phyloP scores from a whole-genome alignment of 2,329 filamentous ascomycete species.

The Orbilia ellipsospora region DNA sequence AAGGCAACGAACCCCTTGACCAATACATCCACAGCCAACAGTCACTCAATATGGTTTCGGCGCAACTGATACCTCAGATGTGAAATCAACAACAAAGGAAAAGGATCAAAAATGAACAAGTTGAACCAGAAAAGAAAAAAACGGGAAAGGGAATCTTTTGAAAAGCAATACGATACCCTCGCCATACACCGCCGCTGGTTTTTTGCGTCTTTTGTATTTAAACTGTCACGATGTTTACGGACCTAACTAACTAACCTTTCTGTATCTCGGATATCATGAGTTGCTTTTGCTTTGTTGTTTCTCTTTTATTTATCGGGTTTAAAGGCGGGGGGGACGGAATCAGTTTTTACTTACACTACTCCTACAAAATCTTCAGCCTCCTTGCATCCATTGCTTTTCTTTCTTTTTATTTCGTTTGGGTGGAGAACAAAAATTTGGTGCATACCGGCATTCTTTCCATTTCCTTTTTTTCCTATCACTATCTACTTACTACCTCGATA shows the following conservation, averaged over 20 bases:
- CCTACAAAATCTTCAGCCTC: constrained; percentile 21
- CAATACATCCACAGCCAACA: constrained; percentile 48
- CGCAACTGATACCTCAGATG: constrained; percentile 56
- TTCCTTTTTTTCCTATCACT: not conserved
- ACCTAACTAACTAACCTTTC: constrained; percentile 17
- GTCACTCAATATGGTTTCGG: constrained; percentile 49
- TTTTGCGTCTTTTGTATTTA: constrained; percentile 52
- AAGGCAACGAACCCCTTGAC: constrained; percentile 68
- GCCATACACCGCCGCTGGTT: not conserved
- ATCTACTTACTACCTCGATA: constrained; percentile 36
- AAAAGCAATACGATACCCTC: constrained; percentile 7
- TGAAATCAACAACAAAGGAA: constrained; percentile 34
- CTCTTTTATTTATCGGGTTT: constrained; percentile 18
- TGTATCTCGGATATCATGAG: constrained; percentile 40
- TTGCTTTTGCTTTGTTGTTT: constrained; percentile 37
- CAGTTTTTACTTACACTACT: constrained; percentile 1
- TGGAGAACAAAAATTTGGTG: constrained; percentile 44
- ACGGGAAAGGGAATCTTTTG: not conserved
- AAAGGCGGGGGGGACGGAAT: constrained; percentile 12
- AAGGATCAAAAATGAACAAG: constrained; percentile 10
- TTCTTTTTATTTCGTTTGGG: constrained; percentile 28
- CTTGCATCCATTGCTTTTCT: constrained; percentile 33
- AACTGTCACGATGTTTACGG: constrained; percentile 55
- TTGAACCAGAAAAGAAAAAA: constrained; percentile 1
- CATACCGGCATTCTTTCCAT: constrained; percentile 31